These are phyloP conservation scores for Russula ochroleuca DNA, from an alignment of 768 basidiomycete genomes.

Conservation along the genomic window DNA sequence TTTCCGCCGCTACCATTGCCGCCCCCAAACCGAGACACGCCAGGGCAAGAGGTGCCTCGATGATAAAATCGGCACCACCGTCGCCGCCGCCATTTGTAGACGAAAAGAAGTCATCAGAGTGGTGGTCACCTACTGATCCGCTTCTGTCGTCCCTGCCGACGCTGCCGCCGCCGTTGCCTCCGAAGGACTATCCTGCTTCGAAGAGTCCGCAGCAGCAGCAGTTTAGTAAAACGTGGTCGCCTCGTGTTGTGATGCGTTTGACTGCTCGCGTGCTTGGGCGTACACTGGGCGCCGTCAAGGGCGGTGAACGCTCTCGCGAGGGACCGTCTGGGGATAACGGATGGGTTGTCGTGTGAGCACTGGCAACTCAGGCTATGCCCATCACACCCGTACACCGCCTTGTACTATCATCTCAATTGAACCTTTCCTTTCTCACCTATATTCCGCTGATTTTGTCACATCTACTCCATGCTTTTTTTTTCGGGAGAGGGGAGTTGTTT, in stretches of 20 bases:
- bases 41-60: not conserved
- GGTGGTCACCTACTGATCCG: not conserved
- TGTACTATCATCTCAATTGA: not conserved
- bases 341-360: constrained; percentile 4
- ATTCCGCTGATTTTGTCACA: not conserved
- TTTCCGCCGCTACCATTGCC: too few relatives aligned
- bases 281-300: not conserved
- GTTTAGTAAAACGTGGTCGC: not conserved
- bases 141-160: not conserved
- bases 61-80: not conserved
- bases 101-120: not conserved
- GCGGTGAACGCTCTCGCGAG: not conserved
- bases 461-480: not conserved
- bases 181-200: not conserved
- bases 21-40: not conserved
- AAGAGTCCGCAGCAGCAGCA: not conserved
- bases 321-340: not conserved
- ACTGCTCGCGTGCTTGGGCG: constrained; percentile 9
- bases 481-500: not conserved
- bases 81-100: not conserved
- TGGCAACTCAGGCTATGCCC: not conserved
- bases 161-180: not conserved
- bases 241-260: constrained; percentile 1
- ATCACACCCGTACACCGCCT: not conserved
- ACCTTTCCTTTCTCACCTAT: not conserved